Evolutionary conservation across 345 rosid species (phyloP).

Genomic region (Capsella bursapastoris): DNA sequence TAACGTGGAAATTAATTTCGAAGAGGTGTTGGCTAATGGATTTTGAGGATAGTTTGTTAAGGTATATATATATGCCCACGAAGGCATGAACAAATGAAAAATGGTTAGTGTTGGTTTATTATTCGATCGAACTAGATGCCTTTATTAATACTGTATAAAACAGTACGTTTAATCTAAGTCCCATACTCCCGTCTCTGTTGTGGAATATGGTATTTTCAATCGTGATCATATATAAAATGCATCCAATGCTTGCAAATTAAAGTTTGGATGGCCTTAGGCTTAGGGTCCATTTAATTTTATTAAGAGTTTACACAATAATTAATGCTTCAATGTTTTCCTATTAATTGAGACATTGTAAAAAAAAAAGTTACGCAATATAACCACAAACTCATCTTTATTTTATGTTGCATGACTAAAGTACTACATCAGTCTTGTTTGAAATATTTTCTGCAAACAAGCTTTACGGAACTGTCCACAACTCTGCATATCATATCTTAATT

Average conservation of each 20-base stretch:
- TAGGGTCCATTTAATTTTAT: not conserved
- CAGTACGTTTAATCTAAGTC: not conserved
- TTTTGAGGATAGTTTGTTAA: conserved; percentile 4
- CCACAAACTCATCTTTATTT: no score
- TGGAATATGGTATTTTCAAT: conserved; percentile 20
- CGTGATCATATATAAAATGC: conserved; percentile 16
- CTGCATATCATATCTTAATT: no score
- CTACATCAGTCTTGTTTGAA: no score
- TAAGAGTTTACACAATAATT: no score
- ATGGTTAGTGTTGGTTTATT: not conserved
- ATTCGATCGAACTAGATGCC: conserved; percentile 20
- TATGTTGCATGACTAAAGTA: no score
- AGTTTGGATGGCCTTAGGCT: not conserved
- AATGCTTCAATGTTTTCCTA: no score
- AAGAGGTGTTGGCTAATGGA: conserved; percentile 2
- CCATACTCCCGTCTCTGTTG: not conserved
- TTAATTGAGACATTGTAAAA: no score
- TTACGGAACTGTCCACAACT: no score
- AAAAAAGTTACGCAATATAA: no score
- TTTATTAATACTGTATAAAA: not conserved
- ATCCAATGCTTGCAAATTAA: conserved; percentile 29
- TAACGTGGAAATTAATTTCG: no score
- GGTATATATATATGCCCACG: conserved; percentile 10
- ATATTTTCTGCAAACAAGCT: no score
- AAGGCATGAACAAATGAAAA: not conserved